A percentile compares a stretch with the other conserved stretches of the same genome.
phyloP scores from a whole-genome alignment of 2,329 filamentous ascomycete species.

The Arachnopeziza araneosa region DNA sequence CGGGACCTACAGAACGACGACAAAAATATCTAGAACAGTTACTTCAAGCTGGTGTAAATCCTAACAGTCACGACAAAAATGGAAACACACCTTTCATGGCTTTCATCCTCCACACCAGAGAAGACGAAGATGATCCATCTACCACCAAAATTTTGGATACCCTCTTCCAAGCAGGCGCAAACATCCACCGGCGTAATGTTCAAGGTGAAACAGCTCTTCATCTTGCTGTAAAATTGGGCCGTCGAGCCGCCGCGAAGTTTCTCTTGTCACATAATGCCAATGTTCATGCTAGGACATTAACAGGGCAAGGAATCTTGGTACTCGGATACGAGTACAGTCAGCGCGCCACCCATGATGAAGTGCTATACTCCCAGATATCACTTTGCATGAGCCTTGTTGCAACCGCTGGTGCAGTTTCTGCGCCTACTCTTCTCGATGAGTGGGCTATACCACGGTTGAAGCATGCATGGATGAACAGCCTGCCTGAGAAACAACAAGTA shows the following conservation, averaged over 20 bases:
- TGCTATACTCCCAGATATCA: slow-evolving; percentile 9
- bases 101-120: slow-evolving; percentile 9
- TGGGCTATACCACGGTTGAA: slow-evolving; percentile 3
- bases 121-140: slow-evolving; percentile 7
- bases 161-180: slow-evolving; percentile 9
- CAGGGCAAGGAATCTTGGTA: slow-evolving; percentile 5
- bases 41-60: slow-evolving; percentile 5
- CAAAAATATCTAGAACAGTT: slow-evolving; percentile 1
- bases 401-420: slow-evolving; percentile 5
- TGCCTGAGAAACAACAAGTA: not conserved
- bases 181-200: slow-evolving; percentile 9
- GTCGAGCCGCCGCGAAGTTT: slow-evolving; percentile 9
- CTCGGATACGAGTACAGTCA: slow-evolving; percentile 5
- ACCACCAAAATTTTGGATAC: not conserved
- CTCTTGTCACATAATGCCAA: slow-evolving; percentile 8
- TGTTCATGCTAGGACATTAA: slow-evolving; percentile 7
- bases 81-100: slow-evolving; percentile 15
- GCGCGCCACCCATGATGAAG: not conserved
- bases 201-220: slow-evolving; percentile 14
- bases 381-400: slow-evolving; percentile 9
- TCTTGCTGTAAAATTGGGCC: slow-evolving; percentile 12
- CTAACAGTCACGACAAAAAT: slow-evolving; percentile 10
- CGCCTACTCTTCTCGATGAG: slow-evolving; percentile 12
- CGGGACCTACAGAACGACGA: not conserved
- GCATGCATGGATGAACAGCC: not conserved